Evolutionary conservation across 495 filamentous ascomycete species (phyloP).

Genomic region (Penicillium nucicola): DNA sequence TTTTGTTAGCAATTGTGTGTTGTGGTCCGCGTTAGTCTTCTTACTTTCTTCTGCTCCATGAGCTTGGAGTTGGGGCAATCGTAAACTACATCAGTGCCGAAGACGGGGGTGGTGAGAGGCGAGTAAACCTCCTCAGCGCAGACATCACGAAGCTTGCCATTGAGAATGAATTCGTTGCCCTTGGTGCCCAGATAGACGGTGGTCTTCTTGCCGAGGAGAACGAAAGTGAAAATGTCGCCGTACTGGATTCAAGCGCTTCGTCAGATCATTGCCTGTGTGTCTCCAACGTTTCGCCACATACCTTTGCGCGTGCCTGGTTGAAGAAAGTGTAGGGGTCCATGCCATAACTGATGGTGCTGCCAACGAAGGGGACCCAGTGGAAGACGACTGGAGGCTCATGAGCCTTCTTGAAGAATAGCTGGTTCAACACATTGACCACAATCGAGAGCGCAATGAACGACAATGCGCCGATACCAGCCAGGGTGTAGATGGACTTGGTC

Average conservation of each 20-base stretch:
- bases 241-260: slow-evolving; percentile 36
- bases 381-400: slow-evolving; percentile 62
- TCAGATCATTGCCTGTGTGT: slow-evolving; percentile 9
- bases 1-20: slow-evolving; percentile 2
- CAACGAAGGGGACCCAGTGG: slow-evolving; percentile 62
- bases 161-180: slow-evolving; percentile 62
- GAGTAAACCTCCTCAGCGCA: slow-evolving; percentile 65
- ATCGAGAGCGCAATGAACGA: slow-evolving; percentile 35
- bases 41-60: slow-evolving; percentile 68
- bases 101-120: slow-evolving; percentile 59
- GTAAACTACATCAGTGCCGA: slow-evolving; percentile 62
- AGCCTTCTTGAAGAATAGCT: slow-evolving; percentile 66
- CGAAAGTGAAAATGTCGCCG: slow-evolving; percentile 63
- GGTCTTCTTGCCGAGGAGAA: slow-evolving; percentile 61
- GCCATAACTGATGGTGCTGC: slow-evolving; percentile 62
- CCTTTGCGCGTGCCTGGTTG: slow-evolving; percentile 51
- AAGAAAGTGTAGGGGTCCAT: slow-evolving; percentile 65
- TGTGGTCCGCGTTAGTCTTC: not conserved
- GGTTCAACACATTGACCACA: slow-evolving; percentile 62
- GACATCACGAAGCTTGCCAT: slow-evolving; percentile 58
- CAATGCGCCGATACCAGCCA: slow-evolving; percentile 24
- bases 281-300: slow-evolving; percentile 12
- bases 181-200: slow-evolving; percentile 60
- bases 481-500: slow-evolving; percentile 29
- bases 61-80: slow-evolving; percentile 64